Conservation (phyloP, 352 stramenopile species). For the Pythium insidiosum region DNA sequence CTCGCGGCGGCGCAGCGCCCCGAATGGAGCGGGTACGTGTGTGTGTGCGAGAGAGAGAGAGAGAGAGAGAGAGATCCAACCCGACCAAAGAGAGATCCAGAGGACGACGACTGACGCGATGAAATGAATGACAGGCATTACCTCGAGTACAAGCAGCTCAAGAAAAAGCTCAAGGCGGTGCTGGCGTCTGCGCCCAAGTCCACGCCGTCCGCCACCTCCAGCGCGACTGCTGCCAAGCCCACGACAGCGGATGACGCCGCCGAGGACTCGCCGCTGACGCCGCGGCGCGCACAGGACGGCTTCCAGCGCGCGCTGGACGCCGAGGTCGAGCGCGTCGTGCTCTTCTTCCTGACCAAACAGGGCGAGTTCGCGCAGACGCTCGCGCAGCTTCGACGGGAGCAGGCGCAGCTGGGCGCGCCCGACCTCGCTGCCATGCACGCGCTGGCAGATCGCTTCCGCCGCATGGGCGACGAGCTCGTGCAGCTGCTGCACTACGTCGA, state of each 20-base stretch:
- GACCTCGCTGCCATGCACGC: constrained; percentile 68
- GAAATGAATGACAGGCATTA: constrained; percentile 84
- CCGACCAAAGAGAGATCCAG: too few relatives aligned
- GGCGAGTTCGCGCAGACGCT: constrained; percentile 76
- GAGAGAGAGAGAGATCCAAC: too few relatives aligned
- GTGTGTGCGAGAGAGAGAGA: neutral
- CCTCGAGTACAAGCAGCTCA: constrained; percentile 87
- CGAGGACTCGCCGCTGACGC: too few relatives aligned
- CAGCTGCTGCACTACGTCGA: constrained; percentile 81
- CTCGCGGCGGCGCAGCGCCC: constrained; percentile 54
- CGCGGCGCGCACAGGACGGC: constrained; percentile 24
- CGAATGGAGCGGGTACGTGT: constrained; percentile 60
- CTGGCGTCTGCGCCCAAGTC: constrained; percentile 19
- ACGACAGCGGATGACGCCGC: too few relatives aligned
- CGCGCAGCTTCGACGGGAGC: constrained; percentile 33
- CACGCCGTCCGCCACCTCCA: constrained; percentile 19
- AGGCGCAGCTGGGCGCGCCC: constrained; percentile 22
- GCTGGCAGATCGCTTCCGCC: constrained; percentile 52
- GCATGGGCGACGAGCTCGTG: constrained; percentile 74
- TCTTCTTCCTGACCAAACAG: constrained; percentile 83
- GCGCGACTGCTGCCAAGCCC: too few relatives aligned
- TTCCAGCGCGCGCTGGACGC: constrained; percentile 74
- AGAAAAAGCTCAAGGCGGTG: constrained; percentile 80
- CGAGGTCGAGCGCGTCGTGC: constrained; percentile 79
- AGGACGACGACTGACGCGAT: too few relatives aligned